phyloP scores from a whole-genome alignment of 352 stramenopile species.

The Phytopythium ostracodes region DNA sequence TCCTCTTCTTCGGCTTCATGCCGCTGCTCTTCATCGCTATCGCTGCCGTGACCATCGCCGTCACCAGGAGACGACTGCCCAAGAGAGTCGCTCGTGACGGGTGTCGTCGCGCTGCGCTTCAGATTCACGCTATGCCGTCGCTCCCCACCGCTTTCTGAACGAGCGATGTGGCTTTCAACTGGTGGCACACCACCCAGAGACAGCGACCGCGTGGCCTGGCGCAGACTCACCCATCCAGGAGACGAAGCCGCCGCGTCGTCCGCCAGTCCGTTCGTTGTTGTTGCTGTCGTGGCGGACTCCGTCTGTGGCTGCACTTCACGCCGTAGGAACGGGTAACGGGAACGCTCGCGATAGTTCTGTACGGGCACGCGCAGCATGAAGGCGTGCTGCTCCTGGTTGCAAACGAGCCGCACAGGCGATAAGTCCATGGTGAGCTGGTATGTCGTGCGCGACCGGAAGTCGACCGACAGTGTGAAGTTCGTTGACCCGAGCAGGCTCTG shows the following conservation, averaged over 20 bases:
- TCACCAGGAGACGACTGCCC: neutral
- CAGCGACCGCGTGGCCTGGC: neutral
- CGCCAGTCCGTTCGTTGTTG: neutral
- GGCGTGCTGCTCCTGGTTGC: conserved; percentile 80
- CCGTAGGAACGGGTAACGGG: conserved; percentile 38
- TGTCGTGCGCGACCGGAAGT: conserved; percentile 57
- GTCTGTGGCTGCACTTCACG: neutral
- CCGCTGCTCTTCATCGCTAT: conserved; percentile 24
- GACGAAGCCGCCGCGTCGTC: neutral
- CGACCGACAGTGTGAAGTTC: conserved; percentile 43
- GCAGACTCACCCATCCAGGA: neutral
- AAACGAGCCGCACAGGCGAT: conserved; percentile 68
- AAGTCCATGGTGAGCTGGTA: conserved; percentile 53
- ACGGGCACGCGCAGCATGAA: conserved; percentile 72
- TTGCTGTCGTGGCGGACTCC: neutral
- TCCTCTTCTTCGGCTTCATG: conserved; percentile 22
- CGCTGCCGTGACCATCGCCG: neutral
- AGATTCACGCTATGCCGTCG: neutral
- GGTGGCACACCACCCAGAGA: neutral
- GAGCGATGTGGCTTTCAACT: neutral
- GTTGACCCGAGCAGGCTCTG: conserved; percentile 77
- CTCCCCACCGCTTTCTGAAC: conserved; percentile 6
- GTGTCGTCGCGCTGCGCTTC: conserved; percentile 3
- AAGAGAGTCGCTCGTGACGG: neutral
- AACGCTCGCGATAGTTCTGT: conserved; percentile 69